Base-by-base conservation (phyloP, 257 asterid species). In the Ophiorrhiza pumila region DNA sequence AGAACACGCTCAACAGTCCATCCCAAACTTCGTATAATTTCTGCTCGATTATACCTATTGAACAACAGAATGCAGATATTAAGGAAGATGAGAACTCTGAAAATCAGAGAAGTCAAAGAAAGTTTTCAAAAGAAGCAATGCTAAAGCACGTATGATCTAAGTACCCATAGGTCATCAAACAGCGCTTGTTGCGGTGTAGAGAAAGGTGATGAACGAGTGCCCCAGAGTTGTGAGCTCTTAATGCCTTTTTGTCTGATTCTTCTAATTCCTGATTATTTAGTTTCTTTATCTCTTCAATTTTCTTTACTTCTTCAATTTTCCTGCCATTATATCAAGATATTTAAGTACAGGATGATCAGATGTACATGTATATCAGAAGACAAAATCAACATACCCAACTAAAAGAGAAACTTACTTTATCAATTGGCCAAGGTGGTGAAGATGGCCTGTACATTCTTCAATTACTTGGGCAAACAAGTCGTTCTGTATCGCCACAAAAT, bases 81-180 rank as follows among this genome's bases (percentile, higher is more conserved):
- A 53, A 42, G 49, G 59, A 71, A 41, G 74, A 53, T 37, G 20
- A 10, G 15, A 29, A 47, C 73, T 56, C 57, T 17, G 27, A 50
- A 39, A 22, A 65, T 45, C 5, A 62, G 45, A 47, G 65, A 2
- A 49, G 4, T 37, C 13, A 12, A 53, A 65, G 31, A 20, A 45
- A 25, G 60, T 50, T 4, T 18, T 37, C 8, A 4, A 34, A 62
- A 45, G 55, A 49, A 25, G 67, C 22, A 23, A 37, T 68, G 3
- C 43, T 49, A 65, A 25, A 74, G 68, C 22, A 57, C 31, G 62
- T 65, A 65, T 43, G 25, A 32, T 52, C 71, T 67, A 72, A 90
- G 83, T 82, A 93, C 99, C 82, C 86, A 76, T 90, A 94, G 75
- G 96, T 91, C 98, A 90, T 94, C 82, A 94, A 89, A 77, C 98